A percentile compares a stretch with the other conserved stretches of the same genome.
Conservation (phyloP, 1,284 basidiomycete species). For the Pseudozyma tsukubaensis region DNA sequence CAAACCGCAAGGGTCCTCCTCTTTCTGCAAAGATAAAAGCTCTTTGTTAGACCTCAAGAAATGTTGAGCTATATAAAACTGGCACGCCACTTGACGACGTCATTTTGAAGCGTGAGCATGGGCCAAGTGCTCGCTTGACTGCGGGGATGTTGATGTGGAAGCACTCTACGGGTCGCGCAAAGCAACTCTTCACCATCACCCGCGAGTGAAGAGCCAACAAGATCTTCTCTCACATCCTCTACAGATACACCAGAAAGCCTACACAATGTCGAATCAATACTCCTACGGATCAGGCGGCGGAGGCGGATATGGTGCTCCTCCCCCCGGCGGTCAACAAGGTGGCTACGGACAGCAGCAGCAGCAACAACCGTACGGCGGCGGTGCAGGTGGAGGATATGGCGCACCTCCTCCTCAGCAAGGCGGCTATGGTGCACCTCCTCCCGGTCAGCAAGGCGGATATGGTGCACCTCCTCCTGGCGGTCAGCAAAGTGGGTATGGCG, state of each 20-base stretch:
- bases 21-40: too few species aligned
- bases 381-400: conserved; percentile 33
- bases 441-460: conserved; percentile 33
- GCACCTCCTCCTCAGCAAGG: conserved; percentile 28
- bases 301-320: conserved; percentile 45
- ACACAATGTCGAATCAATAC: conserved; percentile 50
- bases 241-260: neutral
- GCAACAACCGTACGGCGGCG: conserved; percentile 34
- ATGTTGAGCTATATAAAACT: neutral
- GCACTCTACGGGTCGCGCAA: too few species aligned
- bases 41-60: neutral
- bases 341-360: conserved; percentile 38
- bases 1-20: conserved; percentile 6
- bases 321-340: conserved; percentile 39
- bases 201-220: neutral
- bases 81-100: too few species aligned
- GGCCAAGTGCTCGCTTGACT: neutral
- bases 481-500: conserved; percentile 35
- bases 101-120: conserved; percentile 5
- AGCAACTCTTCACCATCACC: neutral
- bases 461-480: conserved; percentile 29
- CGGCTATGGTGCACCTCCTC: conserved; percentile 23
- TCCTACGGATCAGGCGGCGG: conserved; percentile 43
- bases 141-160: too few species aligned
- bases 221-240: too few species aligned